phyloP scores from a whole-genome alignment of 805 yeast species.

The Babjeviella inositovora region DNA sequence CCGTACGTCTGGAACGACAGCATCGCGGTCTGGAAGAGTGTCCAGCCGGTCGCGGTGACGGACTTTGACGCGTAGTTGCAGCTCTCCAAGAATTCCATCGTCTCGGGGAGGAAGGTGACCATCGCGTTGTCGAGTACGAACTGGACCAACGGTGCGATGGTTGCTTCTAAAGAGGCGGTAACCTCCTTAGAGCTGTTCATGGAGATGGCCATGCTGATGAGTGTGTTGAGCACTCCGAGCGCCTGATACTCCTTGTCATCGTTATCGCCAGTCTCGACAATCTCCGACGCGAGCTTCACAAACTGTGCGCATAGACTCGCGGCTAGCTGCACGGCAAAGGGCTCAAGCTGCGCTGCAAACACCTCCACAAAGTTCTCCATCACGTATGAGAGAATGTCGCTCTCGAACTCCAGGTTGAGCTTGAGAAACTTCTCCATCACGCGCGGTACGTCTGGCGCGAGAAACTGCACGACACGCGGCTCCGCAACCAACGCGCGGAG shows the following conservation, averaged over 20 bases:
- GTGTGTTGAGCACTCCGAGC: conserved; percentile 20
- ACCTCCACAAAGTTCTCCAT: conserved; percentile 92
- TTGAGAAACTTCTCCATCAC: conserved; percentile 68
- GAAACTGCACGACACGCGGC: conserved; percentile 44
- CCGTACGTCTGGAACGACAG: conserved; percentile 35
- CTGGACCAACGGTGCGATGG: conserved; percentile 9
- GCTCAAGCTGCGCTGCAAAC: conserved; percentile 78
- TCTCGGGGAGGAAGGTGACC: conserved; percentile 18
- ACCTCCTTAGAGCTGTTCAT: conserved; percentile 22
- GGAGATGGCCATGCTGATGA: conserved; percentile 22
- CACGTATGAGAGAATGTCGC: conserved; percentile 75
- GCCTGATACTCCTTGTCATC: conserved; percentile 26
- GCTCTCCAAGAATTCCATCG: conserved; percentile 26
- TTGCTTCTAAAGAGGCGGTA: conserved; percentile 13
- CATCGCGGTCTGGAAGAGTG: conserved; percentile 19
- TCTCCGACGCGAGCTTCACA: conserved; percentile 48
- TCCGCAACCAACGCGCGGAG: conserved; percentile 23
- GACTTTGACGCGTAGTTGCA: conserved; percentile 42
- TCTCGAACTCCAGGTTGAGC: conserved; percentile 68
- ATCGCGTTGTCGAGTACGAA: conserved; percentile 21
- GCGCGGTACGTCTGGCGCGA: conserved; percentile 56
- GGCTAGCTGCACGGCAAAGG: conserved; percentile 68
- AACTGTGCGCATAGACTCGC: conserved; percentile 57
- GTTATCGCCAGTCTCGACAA: conserved; percentile 37
- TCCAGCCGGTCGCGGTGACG: conserved; percentile 28